phyloP scores from a whole-genome alignment of 1,284 basidiomycete genomes.

The Cryptococcus sp. region DNA sequence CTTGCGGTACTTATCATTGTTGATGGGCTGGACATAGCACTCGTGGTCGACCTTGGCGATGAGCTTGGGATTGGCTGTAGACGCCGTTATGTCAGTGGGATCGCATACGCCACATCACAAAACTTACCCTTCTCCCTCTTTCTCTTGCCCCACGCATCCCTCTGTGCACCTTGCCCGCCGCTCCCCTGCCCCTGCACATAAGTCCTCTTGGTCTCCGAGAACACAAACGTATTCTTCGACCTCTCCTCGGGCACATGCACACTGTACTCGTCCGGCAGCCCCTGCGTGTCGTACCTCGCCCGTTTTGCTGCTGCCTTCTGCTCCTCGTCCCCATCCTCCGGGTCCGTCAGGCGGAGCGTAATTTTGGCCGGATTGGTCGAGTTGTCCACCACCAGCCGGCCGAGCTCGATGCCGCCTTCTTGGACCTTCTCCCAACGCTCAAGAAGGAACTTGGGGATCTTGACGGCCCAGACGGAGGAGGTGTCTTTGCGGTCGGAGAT shows the following conservation, averaged over 20 bases:
- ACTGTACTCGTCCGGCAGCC: constrained; percentile 39
- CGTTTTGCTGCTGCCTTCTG: constrained; percentile 1
- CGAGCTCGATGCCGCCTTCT: constrained; percentile 52
- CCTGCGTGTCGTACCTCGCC: constrained; percentile 24
- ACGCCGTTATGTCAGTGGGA: not conserved
- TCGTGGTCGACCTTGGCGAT: constrained; percentile 44
- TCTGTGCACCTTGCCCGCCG: constrained; percentile 1
- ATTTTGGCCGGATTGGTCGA: constrained; percentile 23
- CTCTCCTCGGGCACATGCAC: constrained; percentile 35
- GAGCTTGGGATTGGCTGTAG: constrained; percentile 30
- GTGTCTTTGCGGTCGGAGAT: constrained; percentile 20
- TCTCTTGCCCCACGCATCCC: constrained; percentile 22
- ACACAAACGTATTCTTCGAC: constrained; percentile 42
- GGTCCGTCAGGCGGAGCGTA: constrained; percentile 22
- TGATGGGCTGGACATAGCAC: constrained; percentile 37
- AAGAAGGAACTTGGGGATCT: constrained; percentile 54
- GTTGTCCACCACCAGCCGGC: constrained; percentile 54
- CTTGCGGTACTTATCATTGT: constrained; percentile 50
- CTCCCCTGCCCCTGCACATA: constrained; percentile 8
- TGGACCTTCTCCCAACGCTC: constrained; percentile 53
- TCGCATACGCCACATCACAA: not conserved
- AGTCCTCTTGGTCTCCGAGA: constrained; percentile 32
- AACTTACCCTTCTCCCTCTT: constrained; percentile 40
- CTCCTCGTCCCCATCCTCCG: constrained; percentile 7
- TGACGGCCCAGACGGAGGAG: constrained; percentile 43